Conservation (phyloP, 805 yeast species). For the Nakazawaea ishiwadae region DNA sequence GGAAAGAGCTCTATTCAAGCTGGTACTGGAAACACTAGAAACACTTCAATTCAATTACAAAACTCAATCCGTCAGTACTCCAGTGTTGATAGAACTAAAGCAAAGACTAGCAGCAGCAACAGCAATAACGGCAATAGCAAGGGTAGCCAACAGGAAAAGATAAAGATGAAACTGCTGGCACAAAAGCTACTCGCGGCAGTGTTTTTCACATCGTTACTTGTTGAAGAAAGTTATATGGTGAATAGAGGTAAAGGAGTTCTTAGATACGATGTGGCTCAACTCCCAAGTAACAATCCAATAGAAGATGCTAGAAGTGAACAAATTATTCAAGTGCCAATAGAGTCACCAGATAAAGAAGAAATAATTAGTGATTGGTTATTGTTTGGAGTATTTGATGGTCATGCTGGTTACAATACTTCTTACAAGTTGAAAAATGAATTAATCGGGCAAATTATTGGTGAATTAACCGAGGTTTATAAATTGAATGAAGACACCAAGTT, state of each 20-base stretch:
- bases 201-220: constrained; percentile 9
- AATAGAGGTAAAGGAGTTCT: constrained; percentile 83
- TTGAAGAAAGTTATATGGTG: constrained; percentile 76
- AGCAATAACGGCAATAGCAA: not conserved
- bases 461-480: constrained; percentile 62
- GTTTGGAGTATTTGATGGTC: constrained; percentile 96
- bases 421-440: constrained; percentile 78
- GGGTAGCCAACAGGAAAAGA: not conserved
- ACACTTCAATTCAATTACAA: not conserved
- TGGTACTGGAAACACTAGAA: not conserved
- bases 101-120: not conserved
- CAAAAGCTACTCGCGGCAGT: constrained; percentile 8
- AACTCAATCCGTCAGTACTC: constrained; percentile 2
- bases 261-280: constrained; percentile 84
- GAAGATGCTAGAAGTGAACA: constrained; percentile 92
- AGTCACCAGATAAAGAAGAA: constrained; percentile 48
- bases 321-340: constrained; percentile 69
- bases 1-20: not conserved
- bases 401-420: constrained; percentile 93
- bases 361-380: constrained; percentile 78
- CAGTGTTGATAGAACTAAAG: too few species aligned
- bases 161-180: constrained; percentile 6
- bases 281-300: constrained; percentile 88
- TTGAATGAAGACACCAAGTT: constrained; percentile 42
- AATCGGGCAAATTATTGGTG: constrained; percentile 70